Conservation (phyloP, 371 early-diverging fungal genomes). For the Quaeritorhiza haematococci region DNA sequence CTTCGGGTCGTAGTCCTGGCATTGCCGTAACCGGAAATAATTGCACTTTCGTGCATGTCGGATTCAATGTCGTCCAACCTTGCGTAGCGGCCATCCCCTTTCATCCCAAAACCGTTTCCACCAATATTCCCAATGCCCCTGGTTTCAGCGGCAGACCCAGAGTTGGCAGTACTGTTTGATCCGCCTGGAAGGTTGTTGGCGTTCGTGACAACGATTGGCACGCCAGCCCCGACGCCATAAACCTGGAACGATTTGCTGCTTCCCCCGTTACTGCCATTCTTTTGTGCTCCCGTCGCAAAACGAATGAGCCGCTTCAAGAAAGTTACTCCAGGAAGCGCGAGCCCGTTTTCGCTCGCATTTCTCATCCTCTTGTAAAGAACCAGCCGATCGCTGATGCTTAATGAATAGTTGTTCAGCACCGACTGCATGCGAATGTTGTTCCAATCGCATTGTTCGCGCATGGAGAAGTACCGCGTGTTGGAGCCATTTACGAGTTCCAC, state of each 20-base stretch:
- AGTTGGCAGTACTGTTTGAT: too few relatives aligned
- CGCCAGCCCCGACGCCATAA: background rate
- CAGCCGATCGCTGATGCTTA: constrained; percentile 32
- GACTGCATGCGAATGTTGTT: constrained; percentile 38
- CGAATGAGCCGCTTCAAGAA: constrained; percentile 20
- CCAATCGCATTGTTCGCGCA: constrained; percentile 26
- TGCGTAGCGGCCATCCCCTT: constrained; percentile 1
- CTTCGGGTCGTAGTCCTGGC: background rate
- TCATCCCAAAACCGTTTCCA: too few relatives aligned
- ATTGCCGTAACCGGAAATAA: too few relatives aligned
- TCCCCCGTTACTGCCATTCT: background rate
- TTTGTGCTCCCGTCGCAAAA: constrained; percentile 11
- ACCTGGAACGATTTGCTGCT: background rate
- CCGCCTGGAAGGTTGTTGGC: background rate
- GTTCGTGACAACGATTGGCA: background rate
- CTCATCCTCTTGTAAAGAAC: constrained; percentile 33
- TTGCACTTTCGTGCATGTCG: too few relatives aligned
- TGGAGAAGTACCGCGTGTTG: constrained; percentile 38
- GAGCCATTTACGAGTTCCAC: constrained; percentile 38
- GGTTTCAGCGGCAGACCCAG: too few relatives aligned
- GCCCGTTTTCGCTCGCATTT: constrained; percentile 19
- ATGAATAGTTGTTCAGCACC: constrained; percentile 38
- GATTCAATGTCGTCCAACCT: background rate
- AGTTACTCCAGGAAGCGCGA: background rate
- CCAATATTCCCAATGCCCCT: too few relatives aligned